Base-by-base conservation (phyloP, 495 filamentous ascomycete species). In the Pyronema omphalodes region DNA sequence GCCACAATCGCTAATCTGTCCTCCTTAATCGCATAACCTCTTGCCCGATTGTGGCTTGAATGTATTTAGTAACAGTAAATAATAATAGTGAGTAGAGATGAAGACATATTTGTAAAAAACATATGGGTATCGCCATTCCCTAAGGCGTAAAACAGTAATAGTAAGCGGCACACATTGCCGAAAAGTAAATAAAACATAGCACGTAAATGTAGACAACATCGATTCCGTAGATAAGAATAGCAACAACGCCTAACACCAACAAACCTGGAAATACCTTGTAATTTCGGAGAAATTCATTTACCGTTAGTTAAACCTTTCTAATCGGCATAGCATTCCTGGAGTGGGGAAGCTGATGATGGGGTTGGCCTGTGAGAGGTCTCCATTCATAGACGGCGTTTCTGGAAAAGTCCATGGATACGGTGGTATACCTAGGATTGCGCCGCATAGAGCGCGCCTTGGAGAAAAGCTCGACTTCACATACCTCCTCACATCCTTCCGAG, bases 321-420 rank as follows among this genome's bases (percentile, higher is more conserved):
- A 43, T 52, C 11, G 50, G 50, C 35, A 52, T 52, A 7, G 9
- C 14, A 23, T 52, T 14, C 23, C 50, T 40, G 11, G 50, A 52
- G 37, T 52, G 50, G 7, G 36, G 36, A 40, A 52, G 50, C 37
- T 52, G 50, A 17, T 41, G 35, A 6, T 18, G 12, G 11, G 47
- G 47, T 40, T 41, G 37, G 2, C 3, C 14, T 3, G n/a, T 43
- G 14, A 52, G 50, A 1, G 37, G 35, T 6, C 9, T 52, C 50
- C 50, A 52, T 35, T 52, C 37, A 9, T 18, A 18, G 11, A 34
- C 11, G 17, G 50, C 50, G 12, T 37, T 52, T 3, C 11, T 33
- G 12, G 15, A 12, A 37, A 33, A 52, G 19, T 52, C 50, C 37
- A 43, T 41, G 14, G n/a, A 18, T 9, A 41, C 50, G 23, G 11